A percentile compares a stretch with the other conserved stretches of the same genome.
Evolutionary conservation across 331 rosid genomes (phyloP).

Genomic region (Stylosanthes scabra): DNA sequence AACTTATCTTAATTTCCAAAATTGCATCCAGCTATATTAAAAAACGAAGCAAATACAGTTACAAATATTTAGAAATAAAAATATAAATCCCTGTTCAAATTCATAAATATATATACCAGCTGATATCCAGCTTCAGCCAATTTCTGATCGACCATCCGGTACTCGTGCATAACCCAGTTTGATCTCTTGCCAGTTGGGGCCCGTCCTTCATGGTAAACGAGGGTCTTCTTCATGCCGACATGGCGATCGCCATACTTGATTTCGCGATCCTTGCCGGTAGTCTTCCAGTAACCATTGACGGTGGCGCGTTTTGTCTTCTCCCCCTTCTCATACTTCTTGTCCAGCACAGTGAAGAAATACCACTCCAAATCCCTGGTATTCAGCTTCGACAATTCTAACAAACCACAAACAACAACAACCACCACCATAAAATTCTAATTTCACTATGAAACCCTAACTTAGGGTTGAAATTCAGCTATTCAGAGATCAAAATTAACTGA

Average conservation of each 20-base stretch:
- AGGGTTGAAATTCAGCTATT: not conserved
- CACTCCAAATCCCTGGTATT: slow-evolving; percentile 85
- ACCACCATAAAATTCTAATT: not conserved
- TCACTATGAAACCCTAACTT: not conserved
- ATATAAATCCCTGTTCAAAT: not conserved
- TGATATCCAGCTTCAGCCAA: slow-evolving; percentile 58
- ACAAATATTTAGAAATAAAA: not conserved
- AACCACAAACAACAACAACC: not conserved
- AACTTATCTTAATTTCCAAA: too few relatives aligned
- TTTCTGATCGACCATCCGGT: slow-evolving; percentile 61
- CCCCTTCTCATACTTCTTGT: slow-evolving; percentile 82
- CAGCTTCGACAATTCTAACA: slow-evolving; percentile 73
- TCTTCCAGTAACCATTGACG: slow-evolving; percentile 91
- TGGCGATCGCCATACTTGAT: slow-evolving; percentile 43
- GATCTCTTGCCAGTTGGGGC: slow-evolving; percentile 81
- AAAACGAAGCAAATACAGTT: not conserved
- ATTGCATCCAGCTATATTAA: too few relatives aligned
- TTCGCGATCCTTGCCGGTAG: slow-evolving; percentile 89
- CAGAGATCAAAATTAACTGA: not conserved
- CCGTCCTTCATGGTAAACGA: slow-evolving; percentile 82
- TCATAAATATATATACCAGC: slow-evolving; percentile 46
- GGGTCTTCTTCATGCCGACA: slow-evolving; percentile 95
- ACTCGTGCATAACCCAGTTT: slow-evolving; percentile 99
- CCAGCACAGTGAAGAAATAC: slow-evolving; percentile 88
- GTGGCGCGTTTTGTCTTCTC: slow-evolving; percentile 93